phyloP scores from a whole-genome alignment of 768 basidiomycete genomes.

The Rhizopogon rudus region DNA sequence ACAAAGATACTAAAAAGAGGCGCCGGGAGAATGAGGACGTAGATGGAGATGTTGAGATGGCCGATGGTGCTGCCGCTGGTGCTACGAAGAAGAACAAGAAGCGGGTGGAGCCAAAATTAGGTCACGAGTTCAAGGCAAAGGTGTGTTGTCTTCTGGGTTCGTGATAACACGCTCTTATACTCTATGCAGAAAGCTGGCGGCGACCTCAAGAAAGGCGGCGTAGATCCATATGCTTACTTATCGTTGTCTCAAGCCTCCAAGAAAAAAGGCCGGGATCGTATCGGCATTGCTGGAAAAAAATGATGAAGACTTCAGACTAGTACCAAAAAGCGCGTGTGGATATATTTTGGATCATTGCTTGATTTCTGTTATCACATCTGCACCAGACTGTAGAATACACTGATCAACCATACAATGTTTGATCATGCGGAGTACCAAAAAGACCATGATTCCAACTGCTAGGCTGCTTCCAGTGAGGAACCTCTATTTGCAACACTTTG shows the following conservation, averaged over 20 bases:
- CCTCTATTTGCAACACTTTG: constrained; percentile 40
- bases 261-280: constrained; percentile 40
- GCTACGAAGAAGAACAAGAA: constrained; percentile 43
- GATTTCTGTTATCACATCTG: neutral
- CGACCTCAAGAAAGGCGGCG: constrained; percentile 80
- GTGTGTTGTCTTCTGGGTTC: constrained; percentile 36
- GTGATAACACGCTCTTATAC: neutral
- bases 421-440: constrained; percentile 71
- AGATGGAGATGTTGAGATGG: constrained; percentile 71
- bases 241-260: constrained; percentile 80
- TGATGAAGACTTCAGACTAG: constrained; percentile 21
- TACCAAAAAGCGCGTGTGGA: neutral
- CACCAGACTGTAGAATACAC: neutral
- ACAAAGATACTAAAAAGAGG: constrained; percentile 95
- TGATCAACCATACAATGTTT: constrained; percentile 61
- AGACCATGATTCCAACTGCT: constrained; percentile 54
- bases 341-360: neutral
- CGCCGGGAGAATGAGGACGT: constrained; percentile 62
- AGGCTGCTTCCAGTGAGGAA: constrained; percentile 56
- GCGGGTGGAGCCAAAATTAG: constrained; percentile 55
- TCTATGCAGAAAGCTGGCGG: constrained; percentile 81
- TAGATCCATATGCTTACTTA: constrained; percentile 93
- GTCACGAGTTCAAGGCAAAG: constrained; percentile 95
- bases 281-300: constrained; percentile 62
- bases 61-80: constrained; percentile 50